These are phyloP conservation scores for Fusarium tricinctum DNA, from an alignment of 2,329 filamentous ascomycete genomes.

Conservation along the genomic window DNA sequence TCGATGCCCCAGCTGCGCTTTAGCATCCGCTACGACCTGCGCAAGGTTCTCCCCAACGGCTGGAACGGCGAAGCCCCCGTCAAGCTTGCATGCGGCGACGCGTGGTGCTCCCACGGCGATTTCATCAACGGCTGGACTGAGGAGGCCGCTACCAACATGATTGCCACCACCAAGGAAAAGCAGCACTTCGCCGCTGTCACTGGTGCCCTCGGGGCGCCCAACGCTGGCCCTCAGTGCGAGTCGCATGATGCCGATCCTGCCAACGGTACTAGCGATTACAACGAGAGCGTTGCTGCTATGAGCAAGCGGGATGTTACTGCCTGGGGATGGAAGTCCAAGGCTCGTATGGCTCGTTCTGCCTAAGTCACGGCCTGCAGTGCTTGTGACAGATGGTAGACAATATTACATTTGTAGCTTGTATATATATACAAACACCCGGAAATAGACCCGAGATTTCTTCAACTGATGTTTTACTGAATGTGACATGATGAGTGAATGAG, in stretches of 20 bases:
- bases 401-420: background rate
- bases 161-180: conserved; percentile 55
- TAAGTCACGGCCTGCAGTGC: background rate
- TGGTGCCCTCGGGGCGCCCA: conserved; percentile 38
- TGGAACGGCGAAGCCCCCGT: conserved; percentile 61
- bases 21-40: conserved; percentile 62
- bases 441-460: background rate
- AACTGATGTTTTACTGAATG: background rate
- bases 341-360: conserved; percentile 27
- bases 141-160: conserved; percentile 55
- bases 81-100: conserved; percentile 59
- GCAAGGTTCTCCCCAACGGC: conserved; percentile 58
- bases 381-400: background rate
- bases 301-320: conserved; percentile 40
- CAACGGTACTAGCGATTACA: conserved; percentile 58
- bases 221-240: conserved; percentile 45
- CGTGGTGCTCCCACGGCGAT: conserved; percentile 61
- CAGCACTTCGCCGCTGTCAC: conserved; percentile 53
- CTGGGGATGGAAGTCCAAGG: conserved; percentile 39
- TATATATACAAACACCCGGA: conserved; percentile 2
- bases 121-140: conserved; percentile 63
- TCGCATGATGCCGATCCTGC: conserved; percentile 58
- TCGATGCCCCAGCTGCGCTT: conserved; percentile 63
- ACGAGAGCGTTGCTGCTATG: conserved; percentile 41
- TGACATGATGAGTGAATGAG: background rate